These are phyloP conservation scores for Geotrichum histeridarum DNA, from an alignment of 1,139 yeast genomes.

Conservation along the genomic window DNA sequence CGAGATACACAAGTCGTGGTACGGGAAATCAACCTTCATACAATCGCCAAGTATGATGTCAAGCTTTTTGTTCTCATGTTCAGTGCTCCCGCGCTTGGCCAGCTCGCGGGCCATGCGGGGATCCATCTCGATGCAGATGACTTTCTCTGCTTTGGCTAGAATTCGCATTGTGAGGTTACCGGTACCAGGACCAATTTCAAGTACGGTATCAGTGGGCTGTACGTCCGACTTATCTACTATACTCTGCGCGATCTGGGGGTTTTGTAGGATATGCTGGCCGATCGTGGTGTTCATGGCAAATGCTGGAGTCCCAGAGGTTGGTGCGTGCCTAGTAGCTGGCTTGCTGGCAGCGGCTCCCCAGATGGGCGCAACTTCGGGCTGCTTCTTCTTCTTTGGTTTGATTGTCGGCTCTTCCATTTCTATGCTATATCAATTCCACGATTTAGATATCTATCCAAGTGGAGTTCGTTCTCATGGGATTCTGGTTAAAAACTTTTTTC, in stretches of 20 bases:
- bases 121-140: conserved; percentile 94
- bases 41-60: conserved; percentile 92
- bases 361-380: conserved; percentile 11
- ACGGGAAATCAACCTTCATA: conserved; percentile 90
- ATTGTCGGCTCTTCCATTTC: neutral
- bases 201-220: conserved; percentile 83
- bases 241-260: conserved; percentile 96
- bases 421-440: neutral
- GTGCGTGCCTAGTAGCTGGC: neutral
- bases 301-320: neutral
- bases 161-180: conserved; percentile 93
- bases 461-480: too few species aligned
- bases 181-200: conserved; percentile 98
- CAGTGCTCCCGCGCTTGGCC: conserved; percentile 94
- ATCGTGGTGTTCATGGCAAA: conserved; percentile 74
- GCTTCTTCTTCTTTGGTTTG: neutral
- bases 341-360: conserved; percentile 13
- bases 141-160: conserved; percentile 82
- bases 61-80: conserved; percentile 81
- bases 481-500: neutral
- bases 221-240: conserved; percentile 93
- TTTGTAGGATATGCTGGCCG: conserved; percentile 94
- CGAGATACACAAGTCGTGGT: conserved; percentile 91
- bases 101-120: conserved; percentile 99
- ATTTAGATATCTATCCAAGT: neutral